Conservation (phyloP, 2,329 filamentous ascomycete genomes). For the Lecanicillium sp. region DNA sequence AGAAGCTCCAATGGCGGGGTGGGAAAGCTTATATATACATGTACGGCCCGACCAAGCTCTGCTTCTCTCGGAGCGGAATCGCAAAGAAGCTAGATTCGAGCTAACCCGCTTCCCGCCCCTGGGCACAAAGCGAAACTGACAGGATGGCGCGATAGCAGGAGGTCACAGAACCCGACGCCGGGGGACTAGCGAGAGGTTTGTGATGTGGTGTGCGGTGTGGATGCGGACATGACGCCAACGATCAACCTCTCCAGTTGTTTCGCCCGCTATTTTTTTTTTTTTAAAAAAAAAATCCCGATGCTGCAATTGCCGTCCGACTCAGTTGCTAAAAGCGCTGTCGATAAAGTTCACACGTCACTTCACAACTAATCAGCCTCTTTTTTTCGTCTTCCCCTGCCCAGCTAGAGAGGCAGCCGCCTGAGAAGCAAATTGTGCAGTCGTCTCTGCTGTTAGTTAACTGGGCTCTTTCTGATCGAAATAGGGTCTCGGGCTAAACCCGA, state of each 20-base stretch:
- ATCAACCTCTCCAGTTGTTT: background rate
- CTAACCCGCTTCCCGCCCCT: too few species aligned
- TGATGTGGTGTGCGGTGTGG: too few species aligned
- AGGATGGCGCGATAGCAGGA: background rate
- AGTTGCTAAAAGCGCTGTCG: background rate
- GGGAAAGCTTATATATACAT: too few species aligned
- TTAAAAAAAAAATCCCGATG: background rate
- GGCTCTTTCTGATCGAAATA: too few species aligned
- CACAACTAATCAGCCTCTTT: background rate
- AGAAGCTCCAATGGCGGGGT: too few species aligned
- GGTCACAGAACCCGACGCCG: too few species aligned
- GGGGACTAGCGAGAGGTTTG: background rate
- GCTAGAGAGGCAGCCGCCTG: background rate
- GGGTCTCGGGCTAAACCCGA: too few species aligned
- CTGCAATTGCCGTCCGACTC: background rate
- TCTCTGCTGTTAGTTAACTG: background rate
- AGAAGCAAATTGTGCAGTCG: background rate
- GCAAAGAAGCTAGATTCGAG: too few species aligned
- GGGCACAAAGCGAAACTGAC: too few species aligned
- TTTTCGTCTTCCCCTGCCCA: background rate
- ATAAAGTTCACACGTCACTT: conserved; percentile 11
- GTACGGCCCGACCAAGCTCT: too few species aligned
- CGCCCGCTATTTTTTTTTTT: background rate
- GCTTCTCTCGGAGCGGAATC: too few species aligned
- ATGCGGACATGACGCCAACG: background rate